Base-by-base conservation (phyloP, 805 yeast species). In the Clavispora fructus region DNA sequence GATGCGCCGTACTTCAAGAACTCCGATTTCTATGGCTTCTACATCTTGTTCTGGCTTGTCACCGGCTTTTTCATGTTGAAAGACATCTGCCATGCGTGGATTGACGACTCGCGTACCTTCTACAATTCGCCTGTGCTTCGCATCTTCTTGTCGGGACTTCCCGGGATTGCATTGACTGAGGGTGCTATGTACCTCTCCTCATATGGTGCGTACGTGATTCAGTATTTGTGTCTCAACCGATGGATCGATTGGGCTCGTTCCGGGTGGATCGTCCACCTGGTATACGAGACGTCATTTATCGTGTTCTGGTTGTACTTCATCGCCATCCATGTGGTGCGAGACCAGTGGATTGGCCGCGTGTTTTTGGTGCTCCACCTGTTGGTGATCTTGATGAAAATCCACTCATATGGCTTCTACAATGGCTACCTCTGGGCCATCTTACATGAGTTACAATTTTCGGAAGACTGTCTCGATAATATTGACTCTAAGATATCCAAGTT, bases 301-400 rank as follows among this genome's bases (percentile, higher is more conserved):
- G 44, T 65, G 9, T 74, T 77, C 45, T 86, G 80, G 69, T 59
- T 83, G 38, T 64, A 70, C 52, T 71, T 80, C 57, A 80, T 94
- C 4, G 79, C 83, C 39, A 59, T 60, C 27, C 40, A 47, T 6
- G 60, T 61, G 41, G 63, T 69, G 61, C 68, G 74, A 35, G 86
- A 77, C 57, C 89, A 95, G 11, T 94, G 99, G 99, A 86, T 91
- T 42, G 96, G 89, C 1, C 82, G 83, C 59, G 91, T 91, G 38
- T 94, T 88, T 58, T 67, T 94, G 51, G 78, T 88, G 49, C 69
- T 94, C 43, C 99, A 94, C 61, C 80, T 90, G 10, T 71, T 89
- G 41, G 98, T 94, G 1, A 71, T 90, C 53, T 62, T 95, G 55
- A 94, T 94, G 99, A 94, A 94, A 62, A 85, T 85, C 81, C 98